Percentiles rank a stretch among this genome's conserved stretches.
These are phyloP conservation scores for Echria macrotheca DNA, from an alignment of 495 filamentous ascomycete species.

Conservation along the genomic window DNA sequence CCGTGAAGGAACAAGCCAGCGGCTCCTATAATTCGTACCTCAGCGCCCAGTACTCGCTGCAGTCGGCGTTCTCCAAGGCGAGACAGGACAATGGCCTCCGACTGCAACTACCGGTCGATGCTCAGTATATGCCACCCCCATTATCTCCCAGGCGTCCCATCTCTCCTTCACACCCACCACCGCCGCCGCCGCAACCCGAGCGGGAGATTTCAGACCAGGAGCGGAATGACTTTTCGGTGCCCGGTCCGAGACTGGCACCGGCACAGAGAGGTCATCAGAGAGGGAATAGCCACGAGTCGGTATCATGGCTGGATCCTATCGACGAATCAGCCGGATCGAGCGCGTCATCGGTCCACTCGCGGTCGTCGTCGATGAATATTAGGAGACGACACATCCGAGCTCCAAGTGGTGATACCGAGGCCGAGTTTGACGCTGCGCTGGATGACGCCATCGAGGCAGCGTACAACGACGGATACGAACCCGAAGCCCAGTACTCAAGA, in stretches of 20 bases:
- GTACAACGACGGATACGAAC: slow-evolving; percentile 88
- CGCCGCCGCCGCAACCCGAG: slow-evolving; percentile 31
- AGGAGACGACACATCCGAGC: slow-evolving; percentile 60
- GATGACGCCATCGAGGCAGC: slow-evolving; percentile 96
- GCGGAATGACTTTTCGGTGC: slow-evolving; percentile 38
- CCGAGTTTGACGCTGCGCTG: slow-evolving; percentile 90
- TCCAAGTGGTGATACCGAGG: slow-evolving; percentile 72
- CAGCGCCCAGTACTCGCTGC: slow-evolving; percentile 31
- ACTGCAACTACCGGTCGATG: slow-evolving; percentile 41
- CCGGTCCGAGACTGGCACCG: slow-evolving; percentile 26
- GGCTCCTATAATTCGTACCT: slow-evolving; percentile 18
- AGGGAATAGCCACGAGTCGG: slow-evolving; percentile 65
- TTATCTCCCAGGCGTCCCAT: slow-evolving; percentile 53
- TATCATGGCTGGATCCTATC: slow-evolving; percentile 94
- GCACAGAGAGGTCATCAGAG: slow-evolving; percentile 41
- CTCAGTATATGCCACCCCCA: slow-evolving; percentile 58
- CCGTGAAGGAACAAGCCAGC: slow-evolving; percentile 13
- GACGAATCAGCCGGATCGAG: slow-evolving; percentile 88
- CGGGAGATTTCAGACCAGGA: slow-evolving; percentile 30
- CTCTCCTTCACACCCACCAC: slow-evolving; percentile 22
- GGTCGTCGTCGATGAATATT: slow-evolving; percentile 63
- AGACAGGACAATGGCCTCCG: slow-evolving; percentile 36
- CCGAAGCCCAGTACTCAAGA: slow-evolving; percentile 49
- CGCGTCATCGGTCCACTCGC: slow-evolving; percentile 73
- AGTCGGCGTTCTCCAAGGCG: slow-evolving; percentile 45